Evolutionary conservation across 306 rosid species (phyloP).

Genomic region (Gillenia trifoliata): DNA sequence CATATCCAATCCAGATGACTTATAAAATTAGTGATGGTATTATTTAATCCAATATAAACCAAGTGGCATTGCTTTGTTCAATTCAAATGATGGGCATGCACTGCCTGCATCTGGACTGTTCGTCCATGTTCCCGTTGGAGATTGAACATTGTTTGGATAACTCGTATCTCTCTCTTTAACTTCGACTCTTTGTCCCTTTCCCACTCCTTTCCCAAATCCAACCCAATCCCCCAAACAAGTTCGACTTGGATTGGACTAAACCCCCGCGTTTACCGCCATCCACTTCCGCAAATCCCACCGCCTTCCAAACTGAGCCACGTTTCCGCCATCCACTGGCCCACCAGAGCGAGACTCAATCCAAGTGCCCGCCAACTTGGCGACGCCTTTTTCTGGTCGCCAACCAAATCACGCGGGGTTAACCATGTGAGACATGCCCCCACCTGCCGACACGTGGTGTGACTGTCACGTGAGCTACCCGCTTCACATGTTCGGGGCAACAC

Average conservation of each 20-base stretch:
- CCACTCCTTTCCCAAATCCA: not conserved
- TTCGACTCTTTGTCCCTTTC: not conserved
- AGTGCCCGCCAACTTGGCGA: constrained; percentile 24
- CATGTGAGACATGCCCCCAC: constrained; percentile 14
- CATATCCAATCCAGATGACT: not conserved
- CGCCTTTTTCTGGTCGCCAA: not conserved
- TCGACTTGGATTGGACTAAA: not conserved
- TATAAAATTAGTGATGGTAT: too few species aligned
- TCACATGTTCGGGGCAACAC: constrained; percentile 29
- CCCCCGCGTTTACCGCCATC: constrained; percentile 35
- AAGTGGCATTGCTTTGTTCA: not conserved
- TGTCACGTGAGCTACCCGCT: constrained; percentile 32
- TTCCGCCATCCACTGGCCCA: not conserved
- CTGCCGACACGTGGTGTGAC: constrained; percentile 27
- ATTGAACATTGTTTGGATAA: not conserved
- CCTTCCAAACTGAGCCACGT: constrained; percentile 7
- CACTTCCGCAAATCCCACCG: not conserved
- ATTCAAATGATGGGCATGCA: not conserved
- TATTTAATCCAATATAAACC: not conserved
- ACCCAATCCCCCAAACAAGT: not conserved
- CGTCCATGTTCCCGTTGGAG: not conserved
- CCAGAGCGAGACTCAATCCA: too few species aligned
- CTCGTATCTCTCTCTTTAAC: not conserved
- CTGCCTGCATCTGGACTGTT: not conserved
- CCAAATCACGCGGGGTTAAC: constrained; percentile 16